phyloP scores from a whole-genome alignment of 1,139 yeast species.

The Zygosaccharomyces sapae region DNA sequence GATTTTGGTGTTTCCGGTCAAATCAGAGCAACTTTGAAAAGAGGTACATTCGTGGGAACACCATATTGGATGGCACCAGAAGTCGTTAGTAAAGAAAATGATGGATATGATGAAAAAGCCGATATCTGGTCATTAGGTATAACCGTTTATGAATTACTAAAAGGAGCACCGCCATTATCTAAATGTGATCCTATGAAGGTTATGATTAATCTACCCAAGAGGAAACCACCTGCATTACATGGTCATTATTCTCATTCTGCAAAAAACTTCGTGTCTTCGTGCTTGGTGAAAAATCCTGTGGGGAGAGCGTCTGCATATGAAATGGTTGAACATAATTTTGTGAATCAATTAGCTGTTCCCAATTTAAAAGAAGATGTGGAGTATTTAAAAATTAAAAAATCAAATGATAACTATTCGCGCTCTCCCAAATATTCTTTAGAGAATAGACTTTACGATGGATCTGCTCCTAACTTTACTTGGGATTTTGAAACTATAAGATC shows the following conservation, averaged over 20 bases:
- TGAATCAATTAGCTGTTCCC: constrained; percentile 29
- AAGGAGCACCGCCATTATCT: constrained; percentile 69
- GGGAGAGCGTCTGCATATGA: constrained; percentile 48
- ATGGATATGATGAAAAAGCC: constrained; percentile 72
- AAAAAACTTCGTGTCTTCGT: constrained; percentile 56
- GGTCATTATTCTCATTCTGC: constrained; percentile 46
- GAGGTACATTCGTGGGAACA: constrained; percentile 79
- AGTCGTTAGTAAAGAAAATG: constrained; percentile 45
- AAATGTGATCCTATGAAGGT: constrained; percentile 73
- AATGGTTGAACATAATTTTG: constrained; percentile 47
- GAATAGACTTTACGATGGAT: constrained; percentile 31
- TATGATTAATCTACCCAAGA: constrained; percentile 64
- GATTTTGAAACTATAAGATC: constrained; percentile 20
- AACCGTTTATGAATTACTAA: constrained; percentile 68
- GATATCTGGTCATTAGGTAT: constrained; percentile 90
- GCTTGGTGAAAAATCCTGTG: constrained; percentile 56
- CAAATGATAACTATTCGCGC: constrained; percentile 20
- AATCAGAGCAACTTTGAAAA: constrained; percentile 55
- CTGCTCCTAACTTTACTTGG: constrained; percentile 21
- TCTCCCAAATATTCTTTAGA: constrained; percentile 35
- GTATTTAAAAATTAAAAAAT: constrained; percentile 26
- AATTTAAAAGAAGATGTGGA: constrained; percentile 34
- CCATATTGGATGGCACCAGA: constrained; percentile 97
- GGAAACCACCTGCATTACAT: constrained; percentile 58
- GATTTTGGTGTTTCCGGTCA: constrained; percentile 90